Percentiles rank a stretch among this genome's conserved stretches.
Evolutionary conservation across 805 yeast species (phyloP).

Genomic region (Candida germanica): DNA sequence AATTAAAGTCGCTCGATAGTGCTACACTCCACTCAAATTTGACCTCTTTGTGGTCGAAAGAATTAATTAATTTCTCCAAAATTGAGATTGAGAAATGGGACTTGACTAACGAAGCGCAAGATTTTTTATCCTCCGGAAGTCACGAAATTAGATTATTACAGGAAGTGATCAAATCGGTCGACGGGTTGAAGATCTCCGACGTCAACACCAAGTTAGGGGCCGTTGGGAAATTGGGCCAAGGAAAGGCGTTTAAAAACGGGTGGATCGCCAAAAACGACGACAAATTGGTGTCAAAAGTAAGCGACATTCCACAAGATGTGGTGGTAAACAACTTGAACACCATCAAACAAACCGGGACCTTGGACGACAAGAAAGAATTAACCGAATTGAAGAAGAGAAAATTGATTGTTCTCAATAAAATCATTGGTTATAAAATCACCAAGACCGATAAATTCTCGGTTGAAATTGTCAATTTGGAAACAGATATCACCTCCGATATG

Average conservation of each 20-base stretch:
- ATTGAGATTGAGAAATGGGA: conserved; percentile 74
- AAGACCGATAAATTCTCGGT: conserved; percentile 86
- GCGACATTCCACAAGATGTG: conserved; percentile 57
- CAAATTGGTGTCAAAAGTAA: conserved; percentile 60
- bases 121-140: conserved; percentile 76
- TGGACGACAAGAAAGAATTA: conserved; percentile 62
- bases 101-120: conserved; percentile 78
- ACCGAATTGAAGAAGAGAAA: conserved; percentile 93
- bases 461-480: conserved; percentile 76
- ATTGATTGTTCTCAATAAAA: conserved; percentile 66
- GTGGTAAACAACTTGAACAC: conserved; percentile 63
- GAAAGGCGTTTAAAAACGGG: conserved; percentile 94
- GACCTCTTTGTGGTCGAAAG: conserved; percentile 79
- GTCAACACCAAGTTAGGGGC: conserved; percentile 70
- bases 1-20: conserved; percentile 64
- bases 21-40: conserved; percentile 76
- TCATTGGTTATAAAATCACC: conserved; percentile 66
- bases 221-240: conserved; percentile 90
- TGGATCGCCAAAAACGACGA: conserved; percentile 93
- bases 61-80: conserved; percentile 71
- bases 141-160: conserved; percentile 81
- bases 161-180: conserved; percentile 70
- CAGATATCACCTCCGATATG: conserved; percentile 96
- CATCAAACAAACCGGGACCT: conserved; percentile 54
- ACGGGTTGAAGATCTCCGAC: conserved; percentile 79